phyloP scores from a whole-genome alignment of 495 filamentous ascomycete species.

The Terfezia claveryi region DNA sequence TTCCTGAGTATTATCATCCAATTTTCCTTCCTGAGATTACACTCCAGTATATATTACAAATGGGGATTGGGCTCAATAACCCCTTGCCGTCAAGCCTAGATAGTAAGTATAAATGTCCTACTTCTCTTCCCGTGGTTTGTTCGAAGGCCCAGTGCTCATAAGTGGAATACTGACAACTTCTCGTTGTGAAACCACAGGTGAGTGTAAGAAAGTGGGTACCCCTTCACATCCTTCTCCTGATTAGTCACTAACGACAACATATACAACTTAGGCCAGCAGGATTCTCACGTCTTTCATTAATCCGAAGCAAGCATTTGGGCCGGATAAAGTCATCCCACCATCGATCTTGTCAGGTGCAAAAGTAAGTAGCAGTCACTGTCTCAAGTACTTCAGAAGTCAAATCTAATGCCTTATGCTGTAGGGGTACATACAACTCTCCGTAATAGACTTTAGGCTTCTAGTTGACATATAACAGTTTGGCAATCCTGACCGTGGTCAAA shows the following conservation, averaged over 20 bases:
- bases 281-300: slow-evolving; percentile 91
- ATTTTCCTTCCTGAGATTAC: neutral
- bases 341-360: slow-evolving; percentile 76
- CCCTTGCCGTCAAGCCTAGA: slow-evolving; percentile 42
- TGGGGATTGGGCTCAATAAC: slow-evolving; percentile 39
- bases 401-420: neutral
- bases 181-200: slow-evolving; percentile 29
- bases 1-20: neutral
- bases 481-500: slow-evolving; percentile 86
- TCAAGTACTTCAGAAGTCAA: too few species aligned
- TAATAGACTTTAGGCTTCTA: neutral
- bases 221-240: too few species aligned
- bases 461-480: slow-evolving; percentile 38
- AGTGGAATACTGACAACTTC: slow-evolving; percentile 18
- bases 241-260: too few species aligned
- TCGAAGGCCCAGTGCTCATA: neutral
- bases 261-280: slow-evolving; percentile 36
- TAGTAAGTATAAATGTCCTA: slow-evolving; percentile 24
- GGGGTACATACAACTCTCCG: neutral
- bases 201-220: slow-evolving; percentile 45
- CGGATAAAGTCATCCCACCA: slow-evolving; percentile 93
- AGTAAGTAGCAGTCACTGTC: slow-evolving; percentile 26
- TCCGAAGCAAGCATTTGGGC: slow-evolving; percentile 79
- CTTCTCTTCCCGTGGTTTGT: neutral
- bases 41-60: slow-evolving; percentile 8